A percentile compares a stretch with the other conserved stretches of the same genome.
These are phyloP conservation scores for Paxillus rubicundulus DNA, from an alignment of 768 basidiomycete genomes.

Conservation along the genomic window DNA sequence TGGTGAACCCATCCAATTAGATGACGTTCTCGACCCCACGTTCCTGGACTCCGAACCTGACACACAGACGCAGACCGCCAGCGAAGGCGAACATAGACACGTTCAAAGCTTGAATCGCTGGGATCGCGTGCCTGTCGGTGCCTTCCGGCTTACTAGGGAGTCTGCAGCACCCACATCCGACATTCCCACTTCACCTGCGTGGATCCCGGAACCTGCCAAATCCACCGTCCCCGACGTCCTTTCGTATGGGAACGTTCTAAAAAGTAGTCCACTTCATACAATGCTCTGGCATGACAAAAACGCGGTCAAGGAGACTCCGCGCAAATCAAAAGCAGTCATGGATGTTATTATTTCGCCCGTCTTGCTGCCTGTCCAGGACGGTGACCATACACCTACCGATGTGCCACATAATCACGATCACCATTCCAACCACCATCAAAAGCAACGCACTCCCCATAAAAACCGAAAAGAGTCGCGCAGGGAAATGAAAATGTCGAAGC, in stretches of 20 bases:
- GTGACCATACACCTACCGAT: conserved; percentile 55
- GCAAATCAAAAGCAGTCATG: conserved; percentile 32
- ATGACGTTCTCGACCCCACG: conserved; percentile 76
- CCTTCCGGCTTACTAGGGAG: conserved; percentile 63
- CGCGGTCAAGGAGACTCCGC: conserved; percentile 16
- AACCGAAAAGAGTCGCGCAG: conserved; percentile 61
- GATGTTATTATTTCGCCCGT: conserved; percentile 49
- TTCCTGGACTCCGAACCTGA: conserved; percentile 61
- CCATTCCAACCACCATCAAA: conserved; percentile 38
- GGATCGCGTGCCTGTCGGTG: conserved; percentile 71
- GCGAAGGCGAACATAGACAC: conserved; percentile 40
- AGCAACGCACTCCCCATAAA: conserved; percentile 42
- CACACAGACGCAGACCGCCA: conserved; percentile 26
- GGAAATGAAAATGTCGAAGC: conserved; percentile 66
- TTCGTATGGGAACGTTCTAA: conserved; percentile 44
- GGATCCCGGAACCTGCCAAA: conserved; percentile 27
- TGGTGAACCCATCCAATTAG: conserved; percentile 54
- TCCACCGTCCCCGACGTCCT: conserved; percentile 16
- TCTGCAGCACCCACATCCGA: conserved; percentile 26
- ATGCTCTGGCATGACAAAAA: conserved; percentile 49
- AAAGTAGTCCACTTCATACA: conserved; percentile 52
- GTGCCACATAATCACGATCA: conserved; percentile 32
- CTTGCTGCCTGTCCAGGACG: conserved; percentile 49
- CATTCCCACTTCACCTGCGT: conserved; percentile 27
- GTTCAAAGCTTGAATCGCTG: conserved; percentile 58